These are phyloP conservation scores for Beta lomatogona DNA, from an alignment of 179 eudicot species.

Conservation along the genomic window DNA sequence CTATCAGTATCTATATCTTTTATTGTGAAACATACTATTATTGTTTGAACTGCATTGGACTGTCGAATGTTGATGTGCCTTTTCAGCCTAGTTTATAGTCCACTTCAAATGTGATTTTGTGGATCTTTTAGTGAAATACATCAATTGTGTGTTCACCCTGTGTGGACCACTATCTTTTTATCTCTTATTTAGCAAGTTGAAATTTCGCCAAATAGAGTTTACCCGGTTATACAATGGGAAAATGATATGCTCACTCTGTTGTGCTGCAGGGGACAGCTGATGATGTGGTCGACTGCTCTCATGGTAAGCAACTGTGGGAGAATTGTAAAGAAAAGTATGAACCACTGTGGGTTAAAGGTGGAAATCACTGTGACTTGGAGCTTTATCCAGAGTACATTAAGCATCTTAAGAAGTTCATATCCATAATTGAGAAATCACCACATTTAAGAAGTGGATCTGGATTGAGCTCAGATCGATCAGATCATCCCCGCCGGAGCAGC, in stretches of 20 bases:
- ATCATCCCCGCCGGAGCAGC: conserved; percentile 61
- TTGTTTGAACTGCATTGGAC: too few species aligned
- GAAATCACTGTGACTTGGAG: conserved; percentile 90
- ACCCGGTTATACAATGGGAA: not conserved
- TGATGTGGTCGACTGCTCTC: conserved; percentile 88
- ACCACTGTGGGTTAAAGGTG: conserved; percentile 90
- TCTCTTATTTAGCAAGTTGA: too few species aligned
- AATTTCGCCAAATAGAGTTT: not conserved
- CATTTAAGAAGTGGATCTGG: conserved; percentile 45
- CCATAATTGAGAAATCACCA: conserved; percentile 69
- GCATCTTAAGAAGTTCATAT: conserved; percentile 82
- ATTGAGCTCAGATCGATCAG: conserved; percentile 43
- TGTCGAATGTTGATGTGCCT: not conserved
- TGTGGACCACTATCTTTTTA: too few species aligned
- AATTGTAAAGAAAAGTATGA: conserved; percentile 85
- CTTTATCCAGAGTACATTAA: conserved; percentile 85
- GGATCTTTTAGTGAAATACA: too few species aligned
- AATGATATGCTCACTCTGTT: conserved; percentile 13
- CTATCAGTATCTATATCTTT: too few species aligned
- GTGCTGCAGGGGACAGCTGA: conserved; percentile 80
- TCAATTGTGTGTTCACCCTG: not conserved
- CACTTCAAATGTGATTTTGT: too few species aligned
- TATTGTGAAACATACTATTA: too few species aligned
- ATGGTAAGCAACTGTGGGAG: conserved; percentile 92
- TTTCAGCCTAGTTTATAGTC: too few species aligned